These are phyloP conservation scores for Filobasidium uniguttulatum DNA, from an alignment of 1,284 basidiomycete genomes.

Conservation along the genomic window DNA sequence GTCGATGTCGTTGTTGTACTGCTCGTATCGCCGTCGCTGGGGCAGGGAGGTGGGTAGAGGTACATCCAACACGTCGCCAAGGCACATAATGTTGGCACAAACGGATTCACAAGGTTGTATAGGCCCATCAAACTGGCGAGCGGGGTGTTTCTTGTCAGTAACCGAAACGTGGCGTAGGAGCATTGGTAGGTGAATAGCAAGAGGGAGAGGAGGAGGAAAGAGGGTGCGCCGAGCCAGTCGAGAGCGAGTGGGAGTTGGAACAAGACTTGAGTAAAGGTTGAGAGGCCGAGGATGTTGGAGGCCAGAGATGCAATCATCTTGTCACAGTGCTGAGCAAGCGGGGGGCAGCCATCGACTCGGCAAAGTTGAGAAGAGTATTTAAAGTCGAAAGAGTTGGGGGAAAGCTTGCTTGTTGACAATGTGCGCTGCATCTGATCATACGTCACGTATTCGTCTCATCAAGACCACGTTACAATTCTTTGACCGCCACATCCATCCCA, in stretches of 20 bases:
- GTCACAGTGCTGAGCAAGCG: too few relatives aligned
- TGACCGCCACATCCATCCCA: too few relatives aligned
- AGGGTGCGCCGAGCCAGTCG: conserved; percentile 24
- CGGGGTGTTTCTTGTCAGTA: conserved; percentile 31
- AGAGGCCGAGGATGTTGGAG: conserved; percentile 3
- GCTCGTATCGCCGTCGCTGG: not conserved
- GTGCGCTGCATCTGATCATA: too few relatives aligned
- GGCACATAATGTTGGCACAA: conserved; percentile 23
- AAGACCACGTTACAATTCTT: too few relatives aligned
- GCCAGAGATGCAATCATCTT: conserved; percentile 7
- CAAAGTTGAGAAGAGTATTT: too few relatives aligned
- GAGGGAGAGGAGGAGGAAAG: conserved; percentile 37
- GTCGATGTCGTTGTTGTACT: not conserved
- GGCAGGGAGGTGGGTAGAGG: conserved; percentile 27
- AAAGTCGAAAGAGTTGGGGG: too few relatives aligned
- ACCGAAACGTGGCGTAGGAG: conserved; percentile 32
- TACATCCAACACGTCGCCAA: conserved; percentile 21
- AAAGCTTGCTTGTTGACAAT: too few relatives aligned
- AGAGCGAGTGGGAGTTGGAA: conserved; percentile 14
- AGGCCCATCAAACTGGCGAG: conserved; percentile 31
- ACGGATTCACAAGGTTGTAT: conserved; percentile 30
- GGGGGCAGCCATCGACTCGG: too few relatives aligned
- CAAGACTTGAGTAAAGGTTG: conserved; percentile 21
- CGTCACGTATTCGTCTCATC: too few relatives aligned
- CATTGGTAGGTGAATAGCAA: conserved; percentile 34